Base-by-base conservation (phyloP, 2,329 filamentous ascomycete species). In the Talaromyces pinophilus region DNA sequence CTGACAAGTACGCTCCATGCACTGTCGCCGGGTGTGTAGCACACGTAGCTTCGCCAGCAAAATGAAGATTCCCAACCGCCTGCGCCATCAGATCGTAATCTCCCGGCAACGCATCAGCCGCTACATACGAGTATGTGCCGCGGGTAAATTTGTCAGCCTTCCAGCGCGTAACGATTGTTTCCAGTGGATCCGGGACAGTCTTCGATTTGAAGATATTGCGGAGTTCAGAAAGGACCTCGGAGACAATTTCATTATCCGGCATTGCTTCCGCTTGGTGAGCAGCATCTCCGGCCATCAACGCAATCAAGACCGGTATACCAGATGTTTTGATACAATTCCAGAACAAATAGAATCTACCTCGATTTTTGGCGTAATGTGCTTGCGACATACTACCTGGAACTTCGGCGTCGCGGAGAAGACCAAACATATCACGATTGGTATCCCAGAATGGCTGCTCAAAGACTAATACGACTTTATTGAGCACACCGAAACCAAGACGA, bases 331-430 rank as follows among this genome's bases (percentile, higher is more conserved):
- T 90, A 64, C 93, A 92, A 73, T 99, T 98, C 87, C 97, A 98
- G 87, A 97, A 98, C 72, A 99, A 87, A 74, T 98, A 99, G 79
- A 97, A 97, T 28, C 93, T 90, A n/a, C 94, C 94, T 63, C 94
- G 88, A 68, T 88, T 89, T 3, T 85, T 82, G 5, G 88, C 83
- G 73, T 98, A 98, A 70, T 97, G 91, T 61, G 86, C 86, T 73
- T 96, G 92, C 54, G 88, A 83, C 64, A 93, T 84, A 74, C 92
- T 96, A 65, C 88, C 85, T 3, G 85, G 82, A 67, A 87, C 86
- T 25, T 85, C 82, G 2, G 93, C 88, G 70, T 92, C 88, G 66
- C 93, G 90, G 50, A 99, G 82, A 48, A 97, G 87, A 11, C 95
- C 96, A 77, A 99, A 97, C 78, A 99, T 98, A 76, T 99, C 93